Base-by-base conservation (phyloP, 2,329 filamentous ascomycete genomes). In the Neonectria magnoliae region DNA sequence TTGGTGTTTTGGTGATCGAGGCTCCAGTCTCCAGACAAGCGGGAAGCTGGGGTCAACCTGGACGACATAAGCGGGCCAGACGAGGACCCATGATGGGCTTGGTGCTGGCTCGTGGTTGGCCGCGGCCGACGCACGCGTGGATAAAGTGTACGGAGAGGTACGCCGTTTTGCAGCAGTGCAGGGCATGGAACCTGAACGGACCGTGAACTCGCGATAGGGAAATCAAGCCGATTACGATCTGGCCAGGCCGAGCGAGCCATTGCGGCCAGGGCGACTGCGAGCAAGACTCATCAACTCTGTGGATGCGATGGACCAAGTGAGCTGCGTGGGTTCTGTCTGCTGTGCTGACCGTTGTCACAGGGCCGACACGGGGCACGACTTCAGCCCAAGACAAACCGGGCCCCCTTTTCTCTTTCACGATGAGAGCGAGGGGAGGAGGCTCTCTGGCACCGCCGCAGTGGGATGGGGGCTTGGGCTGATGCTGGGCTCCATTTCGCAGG, bases 41-140 rank as follows among this genome's bases (percentile, higher is more conserved):
- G 44, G 38, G 54, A 48, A 68, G 51, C 60, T 65, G 60, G 62
- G 64, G 64, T 57, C 56, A 45, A 51, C 60, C 53, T 62, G 52
- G 47, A 58, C 58, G 42, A 58, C 56, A 42, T 38, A 71, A 67
- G 58, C 69, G 66, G 64, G 64, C 64, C 27, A 60, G 22, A 53
- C 53, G 54, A 56, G 56, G 61, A 64, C 50, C 61, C 61, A 31
- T 50, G 47, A 50, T 33, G 48, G 47, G 53, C 10, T 50, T 50
- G 55, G 31, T 41, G 55, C 55, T 51, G 54, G 48, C 45, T 27
- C 25, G n/a, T 58, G 61, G 61, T 59, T 59, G 54, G 56, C 38
- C 51, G 27, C 27, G 42, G 51, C 44, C 59, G 56, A 53, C 52
- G 61, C 56, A 59, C 14, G 36, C 50, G 33, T 59, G 61, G 31